phyloP scores from a whole-genome alignment of 202 grass and related monocot genomes.

The Dendrocalamus latiflorus region DNA sequence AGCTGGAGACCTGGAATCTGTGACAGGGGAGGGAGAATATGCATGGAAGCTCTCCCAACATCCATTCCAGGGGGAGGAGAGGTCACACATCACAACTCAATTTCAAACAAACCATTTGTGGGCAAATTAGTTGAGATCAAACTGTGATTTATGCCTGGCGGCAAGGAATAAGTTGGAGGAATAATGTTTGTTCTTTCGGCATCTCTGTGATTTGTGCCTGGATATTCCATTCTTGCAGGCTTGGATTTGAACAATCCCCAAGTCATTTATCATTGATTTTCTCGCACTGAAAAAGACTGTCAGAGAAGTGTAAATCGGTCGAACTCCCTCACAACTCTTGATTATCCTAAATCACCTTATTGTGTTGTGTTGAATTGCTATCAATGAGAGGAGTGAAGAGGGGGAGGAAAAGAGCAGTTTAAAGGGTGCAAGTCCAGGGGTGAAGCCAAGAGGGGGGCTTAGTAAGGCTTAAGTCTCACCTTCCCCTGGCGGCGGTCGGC shows the following conservation, averaged over 20 bases:
- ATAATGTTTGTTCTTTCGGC: constrained; percentile 5
- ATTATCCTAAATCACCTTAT: too few species aligned
- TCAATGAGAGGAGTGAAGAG: too few species aligned
- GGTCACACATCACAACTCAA: neutral
- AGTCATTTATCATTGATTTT: neutral
- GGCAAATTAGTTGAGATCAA: neutral
- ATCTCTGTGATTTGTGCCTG: neutral
- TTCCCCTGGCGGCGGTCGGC: too few species aligned
- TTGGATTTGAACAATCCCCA: neutral
- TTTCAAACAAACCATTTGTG: neutral
- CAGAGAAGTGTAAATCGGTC: neutral
- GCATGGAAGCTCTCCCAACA: neutral
- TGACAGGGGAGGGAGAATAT: constrained; percentile 15
- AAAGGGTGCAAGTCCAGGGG: too few species aligned
- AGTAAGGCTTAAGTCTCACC: too few species aligned
- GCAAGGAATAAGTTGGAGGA: neutral
- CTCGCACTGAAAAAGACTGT: too few species aligned
- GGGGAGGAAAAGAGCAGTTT: too few species aligned
- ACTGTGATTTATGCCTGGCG: neutral
- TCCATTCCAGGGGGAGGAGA: neutral
- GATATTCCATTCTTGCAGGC: constrained; percentile 13
- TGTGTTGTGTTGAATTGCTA: too few species aligned
- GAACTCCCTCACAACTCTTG: neutral
- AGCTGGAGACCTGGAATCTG: constrained; percentile 12
- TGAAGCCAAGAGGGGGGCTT: too few species aligned